A percentile compares a stretch with the other conserved stretches of the same genome.
Evolutionary conservation across 495 filamentous ascomycete genomes (phyloP).

Genomic region (Cudoniella acicularis): DNA sequence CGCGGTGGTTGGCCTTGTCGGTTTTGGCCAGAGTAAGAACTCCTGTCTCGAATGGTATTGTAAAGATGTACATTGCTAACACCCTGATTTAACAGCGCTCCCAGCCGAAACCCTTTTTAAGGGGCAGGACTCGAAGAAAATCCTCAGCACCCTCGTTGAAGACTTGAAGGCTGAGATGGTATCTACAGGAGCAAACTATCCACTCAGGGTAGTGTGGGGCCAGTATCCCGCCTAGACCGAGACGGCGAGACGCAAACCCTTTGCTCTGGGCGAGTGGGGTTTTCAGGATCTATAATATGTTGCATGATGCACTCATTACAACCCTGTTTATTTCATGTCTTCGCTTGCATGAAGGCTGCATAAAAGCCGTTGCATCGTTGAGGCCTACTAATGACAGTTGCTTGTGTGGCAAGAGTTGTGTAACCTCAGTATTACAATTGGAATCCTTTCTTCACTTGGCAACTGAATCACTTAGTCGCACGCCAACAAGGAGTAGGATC

Average conservation of each 20-base stretch:
- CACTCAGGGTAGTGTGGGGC: not conserved
- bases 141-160: not conserved
- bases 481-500: not conserved
- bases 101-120: not conserved
- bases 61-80: not conserved
- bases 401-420: not conserved
- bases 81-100: not conserved
- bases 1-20: not conserved
- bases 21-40: not conserved
- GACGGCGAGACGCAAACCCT: not conserved
- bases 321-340: not conserved
- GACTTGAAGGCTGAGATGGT: not conserved
- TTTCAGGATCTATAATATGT: not conserved
- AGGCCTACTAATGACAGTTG: not conserved
- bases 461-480: not conserved
- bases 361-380: not conserved
- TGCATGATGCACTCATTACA: not conserved
- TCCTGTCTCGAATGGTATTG: not conserved
- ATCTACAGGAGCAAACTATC: not conserved
- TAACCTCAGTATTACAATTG: not conserved
- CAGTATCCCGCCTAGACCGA: not conserved
- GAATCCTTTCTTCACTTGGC: not conserved
- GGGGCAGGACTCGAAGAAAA: not conserved
- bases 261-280: not conserved
- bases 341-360: not conserved